These are phyloP conservation scores for Sonneratia caseolaris DNA, from an alignment of 345 rosid species.

Conservation along the genomic window DNA sequence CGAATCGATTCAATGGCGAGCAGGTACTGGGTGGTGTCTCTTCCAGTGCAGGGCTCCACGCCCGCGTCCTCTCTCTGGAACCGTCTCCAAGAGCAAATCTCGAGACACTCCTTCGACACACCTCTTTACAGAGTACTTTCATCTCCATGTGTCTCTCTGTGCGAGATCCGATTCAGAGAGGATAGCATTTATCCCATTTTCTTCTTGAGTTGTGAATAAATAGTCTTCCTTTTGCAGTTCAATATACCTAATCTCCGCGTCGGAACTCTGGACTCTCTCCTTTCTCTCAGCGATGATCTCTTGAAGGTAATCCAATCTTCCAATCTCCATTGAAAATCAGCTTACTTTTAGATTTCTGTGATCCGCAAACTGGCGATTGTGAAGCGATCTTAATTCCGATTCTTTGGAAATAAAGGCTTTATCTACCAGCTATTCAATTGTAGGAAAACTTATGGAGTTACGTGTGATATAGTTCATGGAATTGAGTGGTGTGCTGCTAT, in stretches of 20 bases:
- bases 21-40: constrained; percentile 89
- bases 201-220: not conserved
- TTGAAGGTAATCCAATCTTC: constrained; percentile 39
- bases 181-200: not conserved
- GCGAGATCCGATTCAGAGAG: not conserved
- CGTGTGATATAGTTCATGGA: not conserved
- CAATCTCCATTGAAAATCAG: not conserved
- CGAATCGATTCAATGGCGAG: constrained; percentile 46
- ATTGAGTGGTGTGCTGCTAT: not conserved
- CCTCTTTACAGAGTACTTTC: constrained; percentile 76
- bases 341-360: not conserved
- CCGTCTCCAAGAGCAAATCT: constrained; percentile 78
- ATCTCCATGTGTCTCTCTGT: constrained; percentile 10
- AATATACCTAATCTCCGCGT: constrained; percentile 95
- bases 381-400: not conserved
- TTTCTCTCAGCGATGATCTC: constrained; percentile 93
- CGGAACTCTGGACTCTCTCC: constrained; percentile 95
- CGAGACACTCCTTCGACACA: constrained; percentile 90
- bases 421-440: not conserved
- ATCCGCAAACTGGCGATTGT: not conserved
- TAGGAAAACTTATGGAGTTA: not conserved
- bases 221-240: constrained; percentile 40
- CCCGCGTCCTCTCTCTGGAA: constrained; percentile 70
- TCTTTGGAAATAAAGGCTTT: not conserved
- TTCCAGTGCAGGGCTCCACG: constrained; percentile 71